Evolutionary conservation across 1,139 yeast species (phyloP), one percentile per base, ranked within the genome.

Genomic region (Taphrina wiesneri): DNA sequence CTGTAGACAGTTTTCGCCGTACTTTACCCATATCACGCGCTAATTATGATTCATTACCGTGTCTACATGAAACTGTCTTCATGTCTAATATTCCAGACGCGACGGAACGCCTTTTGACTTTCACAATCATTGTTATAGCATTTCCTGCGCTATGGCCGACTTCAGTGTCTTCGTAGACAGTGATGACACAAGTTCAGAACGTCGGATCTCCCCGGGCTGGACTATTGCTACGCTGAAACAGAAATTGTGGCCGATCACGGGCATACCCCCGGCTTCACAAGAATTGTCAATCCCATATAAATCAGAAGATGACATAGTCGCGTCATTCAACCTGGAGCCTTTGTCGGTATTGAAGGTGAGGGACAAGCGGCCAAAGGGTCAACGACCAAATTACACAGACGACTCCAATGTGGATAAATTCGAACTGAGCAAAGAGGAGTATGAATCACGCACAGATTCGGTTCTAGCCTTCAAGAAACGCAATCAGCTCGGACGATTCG

Each of bases 391-490:
- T 65, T 70, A 73, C 34, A 80, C 77, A 28, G 77, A 75, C 54
- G 73, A 72, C 19, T 74, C 75, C 3, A 75, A 74, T 0, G 82
- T 76, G 2, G 77, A 77, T 63, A 76, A 74, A 52, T 90, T 82
- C 74, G 79, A 83, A 70, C 77, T 90, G 74, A 78, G 86, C 2
- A 90, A 86, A 59, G 86, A 82, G 62, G 90, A 86, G 54, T 92
- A 92, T 74, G 86, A 82, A 47, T 78, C 79, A 65, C 79, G 88
- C 65, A 67, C 76, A 2, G 84, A 86, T 66, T 81, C 93, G 0
- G 96, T 90, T 2, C 80, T 87, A 68, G 81, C 81, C 63, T 92
- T 96, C 96, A 91, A 91, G 75, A 81, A 81, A 68, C 77, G 80
- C 49, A 81, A 88, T 70, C 77, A 83, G 67, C 77, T 90, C 28